Conservation (phyloP, 805 yeast genomes). For the Isabelozyma rhagii region DNA sequence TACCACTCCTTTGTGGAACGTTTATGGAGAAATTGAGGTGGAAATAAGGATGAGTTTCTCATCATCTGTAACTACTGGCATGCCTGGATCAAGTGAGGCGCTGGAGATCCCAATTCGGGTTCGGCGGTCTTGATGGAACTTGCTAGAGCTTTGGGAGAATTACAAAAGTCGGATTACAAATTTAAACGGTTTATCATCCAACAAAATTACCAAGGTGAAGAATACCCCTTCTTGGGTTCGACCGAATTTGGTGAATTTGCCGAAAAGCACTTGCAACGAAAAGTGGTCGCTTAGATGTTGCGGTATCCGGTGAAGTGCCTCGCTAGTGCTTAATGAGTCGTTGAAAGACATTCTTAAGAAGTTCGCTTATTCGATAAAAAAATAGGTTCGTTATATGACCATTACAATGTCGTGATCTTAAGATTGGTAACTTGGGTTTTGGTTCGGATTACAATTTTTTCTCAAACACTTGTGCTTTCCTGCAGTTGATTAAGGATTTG, state of each 20-base stretch:
- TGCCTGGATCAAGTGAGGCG: constrained; percentile 49
- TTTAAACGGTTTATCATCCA: constrained; percentile 38
- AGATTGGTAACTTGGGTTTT: constrained; percentile 54
- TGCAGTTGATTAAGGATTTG: constrained; percentile 57
- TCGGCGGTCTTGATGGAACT: constrained; percentile 41
- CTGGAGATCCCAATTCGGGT: constrained; percentile 46
- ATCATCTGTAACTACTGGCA: constrained; percentile 45
- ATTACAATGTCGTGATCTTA: constrained; percentile 40
- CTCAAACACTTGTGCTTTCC: constrained; percentile 59
- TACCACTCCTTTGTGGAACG: constrained; percentile 40
- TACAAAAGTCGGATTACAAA: constrained; percentile 33
- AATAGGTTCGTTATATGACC: constrained; percentile 45
- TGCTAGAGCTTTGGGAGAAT: constrained; percentile 41
- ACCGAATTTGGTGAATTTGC: constrained; percentile 55
- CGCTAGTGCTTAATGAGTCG: constrained; percentile 52
- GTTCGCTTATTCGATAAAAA: constrained; percentile 40
- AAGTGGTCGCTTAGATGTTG: constrained; percentile 52
- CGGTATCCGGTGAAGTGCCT: constrained; percentile 54
- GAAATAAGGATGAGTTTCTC: constrained; percentile 35
- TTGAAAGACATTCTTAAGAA: constrained; percentile 44
- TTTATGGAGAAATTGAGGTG: constrained; percentile 43
- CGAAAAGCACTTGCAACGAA: constrained; percentile 33
- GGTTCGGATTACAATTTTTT: constrained; percentile 69
- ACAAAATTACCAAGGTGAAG: constrained; percentile 43
- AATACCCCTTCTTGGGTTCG: constrained; percentile 52